phyloP scores from a whole-genome alignment of 768 basidiomycete genomes.

The Lactifluus rugatus region DNA sequence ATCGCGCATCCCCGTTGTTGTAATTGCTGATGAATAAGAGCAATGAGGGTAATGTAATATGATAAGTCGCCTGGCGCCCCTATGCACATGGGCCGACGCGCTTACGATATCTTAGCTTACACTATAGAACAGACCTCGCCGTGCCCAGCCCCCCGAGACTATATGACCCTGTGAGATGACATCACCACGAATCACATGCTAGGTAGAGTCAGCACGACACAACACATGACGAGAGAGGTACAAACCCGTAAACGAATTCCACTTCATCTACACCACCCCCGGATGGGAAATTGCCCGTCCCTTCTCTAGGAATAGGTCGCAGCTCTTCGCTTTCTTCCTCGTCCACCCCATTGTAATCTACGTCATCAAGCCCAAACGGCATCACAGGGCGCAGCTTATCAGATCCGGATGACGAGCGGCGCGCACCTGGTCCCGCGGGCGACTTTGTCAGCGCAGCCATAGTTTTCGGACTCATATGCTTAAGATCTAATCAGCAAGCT shows the following conservation, averaged over 20 bases:
- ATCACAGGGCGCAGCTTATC: slow-evolving; percentile 71
- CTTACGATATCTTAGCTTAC: not conserved
- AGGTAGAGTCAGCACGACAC: not conserved
- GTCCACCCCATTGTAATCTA: slow-evolving; percentile 48
- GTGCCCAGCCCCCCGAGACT: too few relatives aligned
- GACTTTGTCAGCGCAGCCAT: slow-evolving; percentile 91
- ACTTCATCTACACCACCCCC: slow-evolving; percentile 85
- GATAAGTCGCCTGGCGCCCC: too few relatives aligned
- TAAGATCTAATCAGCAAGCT: not conserved
- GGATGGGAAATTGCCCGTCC: slow-evolving; percentile 60
- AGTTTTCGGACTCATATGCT: slow-evolving; percentile 96
- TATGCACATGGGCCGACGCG: too few relatives aligned
- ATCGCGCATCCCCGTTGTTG: slow-evolving; percentile 10
- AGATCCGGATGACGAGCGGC: slow-evolving; percentile 76
- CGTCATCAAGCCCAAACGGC: slow-evolving; percentile 68
- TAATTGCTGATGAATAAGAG: not conserved
- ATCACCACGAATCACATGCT: slow-evolving; percentile 9
- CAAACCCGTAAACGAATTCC: slow-evolving; percentile 79
- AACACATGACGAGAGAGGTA: slow-evolving; percentile 7
- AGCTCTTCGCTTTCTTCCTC: slow-evolving; percentile 65
- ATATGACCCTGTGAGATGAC: not conserved
- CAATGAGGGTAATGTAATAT: too few relatives aligned
- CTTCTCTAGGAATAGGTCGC: slow-evolving; percentile 69
- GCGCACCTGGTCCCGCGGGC: slow-evolving; percentile 53
- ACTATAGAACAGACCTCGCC: too few relatives aligned